Conservation (phyloP, 2,329 filamentous ascomycete genomes). For the Rhynchosporium agropyri region DNA sequence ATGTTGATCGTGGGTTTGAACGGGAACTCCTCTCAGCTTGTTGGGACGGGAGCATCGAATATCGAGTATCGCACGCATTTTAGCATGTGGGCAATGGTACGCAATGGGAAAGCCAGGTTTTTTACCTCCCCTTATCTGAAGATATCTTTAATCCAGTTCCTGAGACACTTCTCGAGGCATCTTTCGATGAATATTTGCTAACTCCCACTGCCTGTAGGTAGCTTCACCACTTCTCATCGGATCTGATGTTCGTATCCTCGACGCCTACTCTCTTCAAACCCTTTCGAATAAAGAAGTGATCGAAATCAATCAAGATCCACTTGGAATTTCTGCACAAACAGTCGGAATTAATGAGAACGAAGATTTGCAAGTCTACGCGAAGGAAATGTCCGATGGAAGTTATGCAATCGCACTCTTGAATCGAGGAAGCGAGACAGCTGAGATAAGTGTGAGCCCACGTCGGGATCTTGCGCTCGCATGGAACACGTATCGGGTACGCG, state of each 20-base stretch:
- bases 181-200: too few relatives aligned
- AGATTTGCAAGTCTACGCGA: slow-evolving; percentile 30
- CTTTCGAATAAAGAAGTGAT: slow-evolving; percentile 43
- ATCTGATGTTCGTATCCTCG: slow-evolving; percentile 29
- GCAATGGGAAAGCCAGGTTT: too few relatives aligned
- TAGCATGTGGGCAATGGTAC: slow-evolving; percentile 33
- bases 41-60: slow-evolving; percentile 40
- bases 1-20: slow-evolving; percentile 37
- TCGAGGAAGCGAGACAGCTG: slow-evolving; percentile 27
- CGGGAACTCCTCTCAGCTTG: slow-evolving; percentile 45
- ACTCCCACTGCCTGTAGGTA: neutral
- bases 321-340: slow-evolving; percentile 35
- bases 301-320: slow-evolving; percentile 42
- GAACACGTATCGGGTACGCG: slow-evolving; percentile 29
- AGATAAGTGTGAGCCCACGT: slow-evolving; percentile 31
- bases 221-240: slow-evolving; percentile 36
- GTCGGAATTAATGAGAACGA: slow-evolving; percentile 22
- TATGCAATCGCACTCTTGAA: slow-evolving; percentile 32
- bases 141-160: too few relatives aligned
- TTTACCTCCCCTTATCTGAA: too few relatives aligned
- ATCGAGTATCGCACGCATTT: slow-evolving; percentile 41
- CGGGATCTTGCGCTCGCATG: slow-evolving; percentile 29
- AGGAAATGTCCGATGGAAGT: slow-evolving; percentile 30
- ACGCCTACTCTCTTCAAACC: slow-evolving; percentile 27
- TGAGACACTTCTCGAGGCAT: too few relatives aligned